phyloP scores from a whole-genome alignment of 1,139 yeast species.

The Candida buenavistaensis region DNA sequence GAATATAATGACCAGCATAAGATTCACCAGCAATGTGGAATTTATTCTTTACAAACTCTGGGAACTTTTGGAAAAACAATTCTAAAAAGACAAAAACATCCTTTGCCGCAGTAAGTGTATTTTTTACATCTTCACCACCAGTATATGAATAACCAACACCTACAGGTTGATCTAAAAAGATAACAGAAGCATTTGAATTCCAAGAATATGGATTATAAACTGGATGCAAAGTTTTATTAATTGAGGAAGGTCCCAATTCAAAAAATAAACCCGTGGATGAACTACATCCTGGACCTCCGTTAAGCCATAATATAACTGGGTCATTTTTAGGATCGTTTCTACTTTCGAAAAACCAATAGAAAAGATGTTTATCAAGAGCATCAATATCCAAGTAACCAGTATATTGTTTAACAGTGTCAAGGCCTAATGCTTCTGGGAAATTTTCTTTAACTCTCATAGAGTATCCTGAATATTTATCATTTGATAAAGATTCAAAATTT shows the following conservation, averaged over 20 bases:
- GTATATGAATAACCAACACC: conserved; percentile 84
- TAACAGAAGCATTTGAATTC: conserved; percentile 87
- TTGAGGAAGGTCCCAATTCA: conserved; percentile 85
- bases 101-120: conserved; percentile 71
- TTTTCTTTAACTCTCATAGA: conserved; percentile 41
- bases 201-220: conserved; percentile 78
- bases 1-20: conserved; percentile 86
- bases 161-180: conserved; percentile 93
- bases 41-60: conserved; percentile 53
- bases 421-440: conserved; percentile 44
- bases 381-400: conserved; percentile 64
- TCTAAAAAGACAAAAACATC: conserved; percentile 81
- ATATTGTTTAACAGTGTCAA: conserved; percentile 61
- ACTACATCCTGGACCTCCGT: conserved; percentile 92
- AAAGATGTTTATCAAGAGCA: conserved; percentile 66
- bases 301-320: conserved; percentile 85
- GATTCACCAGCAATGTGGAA: conserved; percentile 90
- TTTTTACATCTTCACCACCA: conserved; percentile 51
- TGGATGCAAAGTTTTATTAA: conserved; percentile 66
- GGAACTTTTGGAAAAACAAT: conserved; percentile 74
- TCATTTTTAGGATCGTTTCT: conserved; percentile 86
- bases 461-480: conserved; percentile 32
- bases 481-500: conserved; percentile 23
- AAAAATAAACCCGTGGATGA: conserved; percentile 88
- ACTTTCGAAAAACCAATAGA: conserved; percentile 88